Base-by-base conservation (phyloP, 768 basidiomycete genomes). In the Gloeostereum incarnatum region DNA sequence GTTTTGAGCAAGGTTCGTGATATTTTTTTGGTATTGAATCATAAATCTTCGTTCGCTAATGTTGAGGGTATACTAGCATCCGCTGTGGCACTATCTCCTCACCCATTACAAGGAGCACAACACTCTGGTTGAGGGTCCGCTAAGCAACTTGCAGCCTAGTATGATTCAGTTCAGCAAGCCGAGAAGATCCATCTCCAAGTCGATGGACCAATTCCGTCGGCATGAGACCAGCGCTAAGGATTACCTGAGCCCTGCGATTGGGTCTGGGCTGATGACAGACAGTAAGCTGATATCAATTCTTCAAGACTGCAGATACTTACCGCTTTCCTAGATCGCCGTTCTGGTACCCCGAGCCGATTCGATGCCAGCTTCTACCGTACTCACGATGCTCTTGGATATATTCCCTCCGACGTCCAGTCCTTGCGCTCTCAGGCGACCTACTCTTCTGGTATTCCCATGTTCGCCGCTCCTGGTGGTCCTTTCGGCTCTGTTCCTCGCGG, bases 131-230 rank as follows among this genome's bases (percentile, higher is more conserved):
- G 96, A 99, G 55, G 96, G 96, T 1, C 90, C 96, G 2, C 68
- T 99, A 32, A 97, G 78, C 60, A 98, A 99, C 61, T 66, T 99
- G 24, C 96, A 98, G 56, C 71, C 90, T 5, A 94, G 91, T 62
- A 94, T 99, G 93, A 99, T 99, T 43, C 96, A 98, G 56, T 97
- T 99, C 69, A 92, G 89, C 72, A 93, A 96, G 62, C 96, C 96
- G 22, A 78, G 91, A 41, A 82, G 91, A 38, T 75, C 90, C 4
- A 73, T 93, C 26, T 75, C 71, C 47, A 92, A 92, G 58, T 83
- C 88, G 11, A 84, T 91, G 78, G 89, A 94, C 46, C 87, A 85
- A 41, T 93, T 88, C 74, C 82, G 88, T 41, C 78, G 93, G 36
- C 89, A 94, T 54, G 93, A 97, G 57, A 86, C 88, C 16, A 86